Conservation (phyloP, 2,329 filamentous ascomycete species). For the Scleromitrula shiraiana region DNA sequence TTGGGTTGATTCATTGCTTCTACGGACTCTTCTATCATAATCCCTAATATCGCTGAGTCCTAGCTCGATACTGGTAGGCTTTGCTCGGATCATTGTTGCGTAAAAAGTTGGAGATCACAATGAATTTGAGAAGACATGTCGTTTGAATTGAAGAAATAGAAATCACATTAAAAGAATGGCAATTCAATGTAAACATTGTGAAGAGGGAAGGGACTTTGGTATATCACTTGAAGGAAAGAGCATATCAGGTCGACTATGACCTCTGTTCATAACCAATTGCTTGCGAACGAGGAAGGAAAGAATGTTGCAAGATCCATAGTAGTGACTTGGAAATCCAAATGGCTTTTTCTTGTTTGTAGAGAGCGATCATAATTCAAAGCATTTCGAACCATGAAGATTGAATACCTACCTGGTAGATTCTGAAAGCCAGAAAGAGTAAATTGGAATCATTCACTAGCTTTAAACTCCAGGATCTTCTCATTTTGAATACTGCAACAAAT, state of each 20-base stretch:
- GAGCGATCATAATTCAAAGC: no score
- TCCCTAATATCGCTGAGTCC: constrained; percentile 22
- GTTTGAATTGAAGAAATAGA: background rate
- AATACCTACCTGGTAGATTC: no score
- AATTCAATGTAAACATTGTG: no score
- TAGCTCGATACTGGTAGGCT: constrained; percentile 20
- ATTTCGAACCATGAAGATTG: no score
- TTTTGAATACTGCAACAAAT: no score
- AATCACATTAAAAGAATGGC: no score
- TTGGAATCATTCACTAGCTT: no score
- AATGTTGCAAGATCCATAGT: no score
- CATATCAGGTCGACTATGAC: background rate
- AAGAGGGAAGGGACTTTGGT: background rate
- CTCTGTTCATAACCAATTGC: background rate
- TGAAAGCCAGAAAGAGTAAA: no score
- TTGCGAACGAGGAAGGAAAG: background rate
- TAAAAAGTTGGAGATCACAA: background rate
- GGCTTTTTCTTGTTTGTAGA: no score
- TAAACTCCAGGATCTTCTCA: no score
- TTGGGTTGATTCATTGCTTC: background rate
- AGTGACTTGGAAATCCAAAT: no score
- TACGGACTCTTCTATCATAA: constrained; percentile 17
- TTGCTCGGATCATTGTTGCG: constrained; percentile 25
- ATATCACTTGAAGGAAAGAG: background rate
- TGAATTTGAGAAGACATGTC: background rate